Evolutionary conservation across 2,329 filamentous ascomycete species (phyloP), one percentile per base, ranked within the genome.

Genomic region (Penicillium sp.): DNA sequence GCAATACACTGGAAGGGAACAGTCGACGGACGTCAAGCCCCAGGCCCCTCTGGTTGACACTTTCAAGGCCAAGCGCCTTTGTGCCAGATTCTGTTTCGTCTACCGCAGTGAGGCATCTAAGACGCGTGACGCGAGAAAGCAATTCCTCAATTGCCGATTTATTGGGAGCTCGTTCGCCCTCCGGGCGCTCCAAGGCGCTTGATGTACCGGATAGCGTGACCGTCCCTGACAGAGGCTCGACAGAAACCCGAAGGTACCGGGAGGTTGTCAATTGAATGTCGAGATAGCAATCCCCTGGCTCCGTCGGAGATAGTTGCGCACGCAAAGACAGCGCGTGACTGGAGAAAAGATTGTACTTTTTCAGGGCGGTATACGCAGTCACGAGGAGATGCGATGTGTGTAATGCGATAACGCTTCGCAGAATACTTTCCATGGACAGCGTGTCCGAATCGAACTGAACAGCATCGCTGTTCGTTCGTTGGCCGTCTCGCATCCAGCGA

Each of bases 401-500:
- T 53, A 80, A 79, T 29, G 86, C 86, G 59, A 95, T 85, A 15
- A 91, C 82, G 29, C 79, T 78, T 59, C 85, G 85, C 38, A 98
- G 71, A 3, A 95, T 79, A 4, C 73, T 66, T 64, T 95, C 89
- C 43, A 88, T 79, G 2, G 87, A 93, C 20, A 97, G 76, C 10
- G 79, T 74, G 37, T 80, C 73, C 40, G 79, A 73, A 63, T 95
- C 80, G 29, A 95, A 76, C 1, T 78, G 66, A 25, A 96, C 77
- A n/a, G 81, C 72, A n/a, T 76, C 72, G 49, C 86, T 81, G 54
- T 81, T 79, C 35, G 90, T 81, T 65, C 92, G 87, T 59, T 86
- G 84, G 55, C 84, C 85, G 63, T 92, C 85, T 49, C 88, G 83
- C 68, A 95, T 90, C 92, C 93, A 98, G 56, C 89, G 84, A 48